Evolutionary conservation across 306 rosid genomes (phyloP).

Genomic region (Cicer arietinum): DNA sequence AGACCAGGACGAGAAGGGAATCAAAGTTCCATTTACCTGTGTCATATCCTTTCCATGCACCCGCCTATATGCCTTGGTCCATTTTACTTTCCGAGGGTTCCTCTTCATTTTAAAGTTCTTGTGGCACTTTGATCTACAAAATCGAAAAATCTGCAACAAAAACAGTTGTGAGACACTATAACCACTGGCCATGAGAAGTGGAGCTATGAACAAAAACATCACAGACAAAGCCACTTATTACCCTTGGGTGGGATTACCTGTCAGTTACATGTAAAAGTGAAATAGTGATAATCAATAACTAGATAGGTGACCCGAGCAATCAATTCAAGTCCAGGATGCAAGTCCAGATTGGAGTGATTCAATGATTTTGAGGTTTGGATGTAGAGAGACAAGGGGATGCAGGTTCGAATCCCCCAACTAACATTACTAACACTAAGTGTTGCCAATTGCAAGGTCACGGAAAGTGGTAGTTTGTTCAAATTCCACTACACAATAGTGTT

Average conservation of each 20-base stretch:
- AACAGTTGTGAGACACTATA: slow-evolving; percentile 14
- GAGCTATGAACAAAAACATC: neutral
- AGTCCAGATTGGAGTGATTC: neutral
- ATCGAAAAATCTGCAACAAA: slow-evolving; percentile 73
- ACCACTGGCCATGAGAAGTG: neutral
- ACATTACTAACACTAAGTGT: too few relatives aligned
- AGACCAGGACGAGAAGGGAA: too few relatives aligned
- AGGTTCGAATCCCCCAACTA: too few relatives aligned
- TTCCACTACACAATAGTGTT: too few relatives aligned
- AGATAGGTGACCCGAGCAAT: neutral
- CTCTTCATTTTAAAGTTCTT: slow-evolving; percentile 99
- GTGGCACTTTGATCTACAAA: slow-evolving; percentile 95
- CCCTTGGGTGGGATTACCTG: neutral
- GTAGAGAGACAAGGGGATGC: neutral
- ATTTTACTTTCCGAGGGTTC: slow-evolving; percentile 91
- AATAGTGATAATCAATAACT: neutral
- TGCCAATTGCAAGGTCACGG: too few relatives aligned
- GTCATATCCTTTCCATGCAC: slow-evolving; percentile 97
- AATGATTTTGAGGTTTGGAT: neutral
- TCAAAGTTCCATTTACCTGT: slow-evolving; percentile 46
- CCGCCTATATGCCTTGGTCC: slow-evolving; percentile 88
- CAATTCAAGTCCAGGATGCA: neutral
- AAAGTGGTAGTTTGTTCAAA: too few relatives aligned
- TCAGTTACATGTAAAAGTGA: neutral
- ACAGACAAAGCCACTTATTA: neutral